These are phyloP conservation scores for Cordyceps fumosorosea DNA, from an alignment of 2,329 filamentous ascomycete species.

Conservation along the genomic window DNA sequence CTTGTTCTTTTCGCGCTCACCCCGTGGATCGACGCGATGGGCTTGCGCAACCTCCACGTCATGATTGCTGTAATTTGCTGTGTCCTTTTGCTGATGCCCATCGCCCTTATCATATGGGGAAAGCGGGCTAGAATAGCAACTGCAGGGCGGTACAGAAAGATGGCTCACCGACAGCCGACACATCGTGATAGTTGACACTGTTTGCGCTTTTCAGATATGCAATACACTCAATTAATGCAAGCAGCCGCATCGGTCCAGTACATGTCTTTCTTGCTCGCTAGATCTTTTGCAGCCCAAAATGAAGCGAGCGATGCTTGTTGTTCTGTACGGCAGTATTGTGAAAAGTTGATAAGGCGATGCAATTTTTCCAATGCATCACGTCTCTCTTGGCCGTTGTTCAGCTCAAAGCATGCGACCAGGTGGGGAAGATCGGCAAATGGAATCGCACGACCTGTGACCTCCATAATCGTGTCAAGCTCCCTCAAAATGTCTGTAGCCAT, in stretches of 20 bases:
- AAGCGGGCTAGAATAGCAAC: slow-evolving; percentile 13
- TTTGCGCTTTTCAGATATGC: background rate
- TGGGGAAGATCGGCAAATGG: slow-evolving; percentile 13
- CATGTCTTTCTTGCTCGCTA: background rate
- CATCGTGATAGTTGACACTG: slow-evolving; percentile 2
- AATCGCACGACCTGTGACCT: slow-evolving; percentile 7
- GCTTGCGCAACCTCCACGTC: slow-evolving; percentile 14
- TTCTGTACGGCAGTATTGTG: slow-evolving; percentile 5
- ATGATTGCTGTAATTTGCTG: slow-evolving; percentile 13
- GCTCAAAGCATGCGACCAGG: slow-evolving; percentile 13
- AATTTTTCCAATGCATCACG: background rate
- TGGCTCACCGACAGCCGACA: slow-evolving; percentile 13
- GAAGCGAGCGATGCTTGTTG: slow-evolving; percentile 8
- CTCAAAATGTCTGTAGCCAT: slow-evolving; percentile 5
- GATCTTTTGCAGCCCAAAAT: slow-evolving; percentile 11
- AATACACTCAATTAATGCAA: background rate
- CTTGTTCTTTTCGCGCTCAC: slow-evolving; percentile 18
- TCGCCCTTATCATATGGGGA: slow-evolving; percentile 14
- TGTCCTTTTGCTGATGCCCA: slow-evolving; percentile 11
- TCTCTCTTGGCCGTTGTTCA: background rate
- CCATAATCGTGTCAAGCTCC: slow-evolving; percentile 8
- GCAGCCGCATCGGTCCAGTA: slow-evolving; percentile 10
- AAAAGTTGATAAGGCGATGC: slow-evolving; percentile 12
- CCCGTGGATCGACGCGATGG: slow-evolving; percentile 20
- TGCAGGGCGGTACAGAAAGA: slow-evolving; percentile 9